Percentiles rank a stretch among this genome's conserved stretches.
Conservation (phyloP, 2,329 filamentous ascomycete genomes). For the Calonectria crousiana region DNA sequence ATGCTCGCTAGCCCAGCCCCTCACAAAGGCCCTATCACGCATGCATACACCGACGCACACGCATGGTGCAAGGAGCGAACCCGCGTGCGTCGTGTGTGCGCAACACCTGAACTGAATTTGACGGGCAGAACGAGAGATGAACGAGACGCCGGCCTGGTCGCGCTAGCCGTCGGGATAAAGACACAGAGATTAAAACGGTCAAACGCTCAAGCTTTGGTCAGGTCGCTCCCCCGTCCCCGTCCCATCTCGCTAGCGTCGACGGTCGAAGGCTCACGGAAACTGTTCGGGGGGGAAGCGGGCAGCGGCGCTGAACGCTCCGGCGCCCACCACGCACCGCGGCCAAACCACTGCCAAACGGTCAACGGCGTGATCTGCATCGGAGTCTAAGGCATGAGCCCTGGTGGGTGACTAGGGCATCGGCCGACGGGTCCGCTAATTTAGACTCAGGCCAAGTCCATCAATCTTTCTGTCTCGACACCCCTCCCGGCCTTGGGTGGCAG, state of each 20-base stretch:
- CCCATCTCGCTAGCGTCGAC: conserved; percentile 4
- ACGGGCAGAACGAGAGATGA: background rate
- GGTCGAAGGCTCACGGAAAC: conserved; percentile 18
- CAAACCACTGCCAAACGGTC: conserved; percentile 44
- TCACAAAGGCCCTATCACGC: conserved; percentile 12
- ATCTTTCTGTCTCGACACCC: conserved; percentile 39
- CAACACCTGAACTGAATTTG: background rate
- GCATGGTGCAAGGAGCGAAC: background rate
- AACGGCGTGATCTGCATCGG: conserved; percentile 48
- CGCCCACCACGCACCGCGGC: conserved; percentile 26
- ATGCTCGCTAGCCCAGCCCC: conserved; percentile 15
- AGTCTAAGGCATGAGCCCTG: conserved; percentile 45
- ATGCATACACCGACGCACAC: background rate
- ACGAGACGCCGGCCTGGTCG: background rate
- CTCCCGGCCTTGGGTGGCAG: too few species aligned
- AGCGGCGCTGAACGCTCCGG: conserved; percentile 24
- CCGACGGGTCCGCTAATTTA: conserved; percentile 40
- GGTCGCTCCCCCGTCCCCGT: background rate
- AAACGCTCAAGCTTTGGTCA: background rate
- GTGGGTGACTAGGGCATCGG: conserved; percentile 34
- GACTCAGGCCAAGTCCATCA: conserved; percentile 37
- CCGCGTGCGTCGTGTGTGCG: background rate
- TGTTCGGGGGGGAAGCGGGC: conserved; percentile 19
- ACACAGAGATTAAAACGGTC: background rate
- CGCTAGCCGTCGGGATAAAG: background rate